Base-by-base conservation (phyloP, 148 eudicot species). In the Camellia granthamiana region DNA sequence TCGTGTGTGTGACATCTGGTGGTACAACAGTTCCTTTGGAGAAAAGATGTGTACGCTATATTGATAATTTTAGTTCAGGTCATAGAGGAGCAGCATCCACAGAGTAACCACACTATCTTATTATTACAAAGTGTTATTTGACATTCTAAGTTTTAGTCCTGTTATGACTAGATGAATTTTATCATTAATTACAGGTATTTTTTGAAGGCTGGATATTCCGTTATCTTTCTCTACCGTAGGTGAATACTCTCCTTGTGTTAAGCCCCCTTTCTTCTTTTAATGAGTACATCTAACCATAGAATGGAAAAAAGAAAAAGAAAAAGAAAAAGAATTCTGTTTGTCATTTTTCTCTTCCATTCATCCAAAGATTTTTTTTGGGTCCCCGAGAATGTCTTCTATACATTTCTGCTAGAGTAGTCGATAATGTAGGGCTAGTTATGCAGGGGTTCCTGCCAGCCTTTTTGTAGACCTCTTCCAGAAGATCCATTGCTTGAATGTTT, bases 371-470 rank as follows among this genome's bases (percentile, higher is more conserved):
- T 64, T 65, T 54, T 0, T 15, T 30, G 65, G 44, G 23, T 55
- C 55, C 6, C 14, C 52, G 15, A 75, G 14, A 42, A 65, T 44
- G 7, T 63, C 16, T n/a, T 75, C 59, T 69, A 54, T 74, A 9
- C 14, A 21, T 76, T 47, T 78, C 4, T 80, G 81, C 80, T 77
- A 2, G 30, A 23, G 30, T 66, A 75, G 64, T 77, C 44, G 55
- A 59, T 69, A 73, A 63, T 62, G 42, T 64, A 73, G 75, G 78
- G 72, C 77, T 49, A 44, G 56, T 73, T 83, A 75, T 85, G 82
- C 88, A 97, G 99, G 86, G 97, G 98, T 30, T 91, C 94, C 59
- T 94, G 89, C 87, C 98, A 97, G 90, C 99, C 99, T 38, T 97
- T 79, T 77, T 97, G 99, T 83, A 81, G 38, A 1, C 1, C 38